Percentiles rank a stretch among this genome's conserved stretches.
Conservation (phyloP, 345 rosid genomes). For the Kandelia obovata region DNA sequence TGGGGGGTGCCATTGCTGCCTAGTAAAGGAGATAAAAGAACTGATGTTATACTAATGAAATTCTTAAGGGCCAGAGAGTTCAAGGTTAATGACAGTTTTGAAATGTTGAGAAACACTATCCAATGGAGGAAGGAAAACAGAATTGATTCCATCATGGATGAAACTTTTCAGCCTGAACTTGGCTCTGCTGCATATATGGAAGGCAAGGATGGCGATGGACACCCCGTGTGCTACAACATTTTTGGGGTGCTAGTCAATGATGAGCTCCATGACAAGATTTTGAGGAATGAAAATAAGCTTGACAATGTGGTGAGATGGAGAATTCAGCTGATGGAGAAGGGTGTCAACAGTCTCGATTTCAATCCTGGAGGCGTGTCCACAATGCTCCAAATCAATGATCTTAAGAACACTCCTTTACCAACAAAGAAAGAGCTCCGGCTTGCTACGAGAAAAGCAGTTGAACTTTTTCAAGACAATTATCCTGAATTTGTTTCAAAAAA, state of each 20-base stretch:
- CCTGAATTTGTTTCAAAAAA: constrained; percentile 28
- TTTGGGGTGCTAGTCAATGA: constrained; percentile 16
- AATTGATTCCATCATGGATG: constrained; percentile 21
- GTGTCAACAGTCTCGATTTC: constrained; percentile 19
- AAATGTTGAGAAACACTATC: constrained; percentile 21
- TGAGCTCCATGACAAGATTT: constrained; percentile 1
- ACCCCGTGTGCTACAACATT: constrained; percentile 23
- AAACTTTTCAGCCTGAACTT: constrained; percentile 11
- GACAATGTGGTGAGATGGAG: constrained; percentile 21
- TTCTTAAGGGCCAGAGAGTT: constrained; percentile 27
- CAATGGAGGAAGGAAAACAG: constrained; percentile 30
- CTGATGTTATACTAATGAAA: constrained; percentile 16
- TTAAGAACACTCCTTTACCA: constrained; percentile 26
- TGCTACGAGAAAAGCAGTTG: constrained; percentile 17
- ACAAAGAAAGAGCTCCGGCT: constrained; percentile 20
- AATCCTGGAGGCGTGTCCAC: constrained; percentile 18
- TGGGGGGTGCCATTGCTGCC: constrained; percentile 28
- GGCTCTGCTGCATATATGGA: constrained; percentile 11
- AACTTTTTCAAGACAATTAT: constrained; percentile 26
- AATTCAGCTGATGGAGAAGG: constrained; percentile 26
- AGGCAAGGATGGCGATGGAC: constrained; percentile 23
- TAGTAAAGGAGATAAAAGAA: constrained; percentile 20
- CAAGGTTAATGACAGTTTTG: constrained; percentile 19
- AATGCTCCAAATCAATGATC: constrained; percentile 24
- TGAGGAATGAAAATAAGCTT: constrained; percentile 13